Conservation (phyloP, 2,329 filamentous ascomycete species). For the Stagonosporopsis rhizophila region DNA sequence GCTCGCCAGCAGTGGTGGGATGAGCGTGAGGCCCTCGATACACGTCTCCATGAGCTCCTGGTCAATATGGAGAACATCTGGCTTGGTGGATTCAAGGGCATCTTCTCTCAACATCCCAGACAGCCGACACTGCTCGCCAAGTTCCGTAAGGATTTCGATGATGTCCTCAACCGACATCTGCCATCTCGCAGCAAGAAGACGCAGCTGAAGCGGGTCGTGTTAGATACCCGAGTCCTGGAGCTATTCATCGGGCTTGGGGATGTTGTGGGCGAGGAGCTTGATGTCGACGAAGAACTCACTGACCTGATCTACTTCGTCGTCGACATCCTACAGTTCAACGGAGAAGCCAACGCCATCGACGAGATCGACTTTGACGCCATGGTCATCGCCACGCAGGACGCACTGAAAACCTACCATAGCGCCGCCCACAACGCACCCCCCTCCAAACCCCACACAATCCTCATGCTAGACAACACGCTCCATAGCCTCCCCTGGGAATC, state of each 20-base stretch:
- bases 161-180: conserved; percentile 81
- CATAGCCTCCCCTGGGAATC: conserved; percentile 97
- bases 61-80: conserved; percentile 89
- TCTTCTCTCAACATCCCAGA: conserved; percentile 79
- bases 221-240: conserved; percentile 77
- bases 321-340: conserved; percentile 95
- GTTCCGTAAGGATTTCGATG: conserved; percentile 80
- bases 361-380: conserved; percentile 96
- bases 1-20: conserved; percentile 89
- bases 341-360: conserved; percentile 95
- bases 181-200: conserved; percentile 77
- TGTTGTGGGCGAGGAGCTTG: conserved; percentile 69
- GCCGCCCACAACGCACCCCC: conserved; percentile 48
- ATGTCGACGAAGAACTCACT: conserved; percentile 87
- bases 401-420: conserved; percentile 78
- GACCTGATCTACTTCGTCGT: conserved; percentile 96
- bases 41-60: conserved; percentile 77
- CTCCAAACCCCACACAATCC: conserved; percentile 72
- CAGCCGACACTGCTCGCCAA: conserved; percentile 70
- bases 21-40: conserved; percentile 80
- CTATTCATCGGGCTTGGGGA: conserved; percentile 87
- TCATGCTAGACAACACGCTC: conserved; percentile 89
- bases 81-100: conserved; percentile 92
- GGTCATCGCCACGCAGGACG: conserved; percentile 86
- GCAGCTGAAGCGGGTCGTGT: conserved; percentile 56